These are phyloP conservation scores for Macrolepiota dolichaula DNA, from an alignment of 768 basidiomycete species.

Conservation along the genomic window DNA sequence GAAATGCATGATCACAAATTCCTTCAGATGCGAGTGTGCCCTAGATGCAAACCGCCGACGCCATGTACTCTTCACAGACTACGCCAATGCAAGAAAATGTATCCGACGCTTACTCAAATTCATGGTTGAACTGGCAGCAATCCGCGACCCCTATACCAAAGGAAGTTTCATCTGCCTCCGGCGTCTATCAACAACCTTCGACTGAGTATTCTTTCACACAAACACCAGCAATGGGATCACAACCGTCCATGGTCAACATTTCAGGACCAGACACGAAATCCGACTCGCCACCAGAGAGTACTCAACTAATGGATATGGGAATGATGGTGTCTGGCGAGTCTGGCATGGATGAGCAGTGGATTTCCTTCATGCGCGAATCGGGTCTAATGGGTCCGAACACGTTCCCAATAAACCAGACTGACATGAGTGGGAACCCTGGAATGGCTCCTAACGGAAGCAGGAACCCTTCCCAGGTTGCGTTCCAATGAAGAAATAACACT, in stretches of 20 bases:
- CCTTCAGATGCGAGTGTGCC: background rate
- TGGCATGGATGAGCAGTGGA: constrained; percentile 67
- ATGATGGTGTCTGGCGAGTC: constrained; percentile 55
- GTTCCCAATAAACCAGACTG: constrained; percentile 6
- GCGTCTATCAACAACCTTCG: background rate
- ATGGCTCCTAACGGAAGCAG: background rate
- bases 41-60: background rate
- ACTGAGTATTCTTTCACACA: background rate
- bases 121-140: constrained; percentile 10
- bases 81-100: background rate
- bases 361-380: constrained; percentile 59
- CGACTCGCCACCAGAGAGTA: constrained; percentile 32
- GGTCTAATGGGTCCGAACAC: constrained; percentile 43
- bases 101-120: background rate
- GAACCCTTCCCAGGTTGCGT: background rate
- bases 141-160: background rate
- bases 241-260: background rate
- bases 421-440: background rate
- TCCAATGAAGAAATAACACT: background rate
- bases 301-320: constrained; percentile 35
- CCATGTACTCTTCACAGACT: background rate
- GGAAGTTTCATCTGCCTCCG: background rate
- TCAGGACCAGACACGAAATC: constrained; percentile 16
- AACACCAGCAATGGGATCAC: background rate
- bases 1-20: background rate